Conservation (phyloP, 2,329 filamentous ascomycete species). For the Bipolaris oryzae region DNA sequence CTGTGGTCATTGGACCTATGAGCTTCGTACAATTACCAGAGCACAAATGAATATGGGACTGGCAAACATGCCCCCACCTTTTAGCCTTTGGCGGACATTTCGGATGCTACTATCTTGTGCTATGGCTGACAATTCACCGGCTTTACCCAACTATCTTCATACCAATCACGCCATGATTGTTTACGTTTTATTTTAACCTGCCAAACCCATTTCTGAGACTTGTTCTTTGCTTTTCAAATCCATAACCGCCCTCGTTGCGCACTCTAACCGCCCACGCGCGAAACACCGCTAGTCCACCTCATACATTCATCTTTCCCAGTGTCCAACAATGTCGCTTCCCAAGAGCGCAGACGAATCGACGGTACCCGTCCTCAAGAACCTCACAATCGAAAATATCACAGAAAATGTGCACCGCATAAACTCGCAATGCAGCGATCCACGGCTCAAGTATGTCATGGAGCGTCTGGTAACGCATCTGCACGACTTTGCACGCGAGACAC, state of each 20-base stretch:
- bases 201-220: background rate
- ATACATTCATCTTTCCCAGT: background rate
- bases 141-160: background rate
- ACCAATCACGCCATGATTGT: background rate
- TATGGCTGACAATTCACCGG: constrained; percentile 1
- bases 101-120: background rate
- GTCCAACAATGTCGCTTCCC: constrained; percentile 4
- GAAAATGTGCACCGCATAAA: constrained; percentile 77
- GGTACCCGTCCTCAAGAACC: constrained; percentile 58
- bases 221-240: background rate
- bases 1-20: constrained; percentile 10
- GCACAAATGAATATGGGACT: background rate
- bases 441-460: constrained; percentile 74
- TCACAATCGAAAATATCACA: constrained; percentile 81
- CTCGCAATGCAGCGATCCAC: constrained; percentile 67
- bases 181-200: background rate
- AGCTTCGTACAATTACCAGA: constrained; percentile 10
- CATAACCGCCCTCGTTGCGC: background rate
- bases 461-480: constrained; percentile 78
- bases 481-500: constrained; percentile 80
- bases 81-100: constrained; percentile 12
- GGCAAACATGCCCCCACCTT: background rate
- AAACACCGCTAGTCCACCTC: background rate
- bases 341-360: constrained; percentile 7
- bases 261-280: background rate